Base-by-base conservation (phyloP, 805 yeast species). In the Candida taoyuanica region DNA sequence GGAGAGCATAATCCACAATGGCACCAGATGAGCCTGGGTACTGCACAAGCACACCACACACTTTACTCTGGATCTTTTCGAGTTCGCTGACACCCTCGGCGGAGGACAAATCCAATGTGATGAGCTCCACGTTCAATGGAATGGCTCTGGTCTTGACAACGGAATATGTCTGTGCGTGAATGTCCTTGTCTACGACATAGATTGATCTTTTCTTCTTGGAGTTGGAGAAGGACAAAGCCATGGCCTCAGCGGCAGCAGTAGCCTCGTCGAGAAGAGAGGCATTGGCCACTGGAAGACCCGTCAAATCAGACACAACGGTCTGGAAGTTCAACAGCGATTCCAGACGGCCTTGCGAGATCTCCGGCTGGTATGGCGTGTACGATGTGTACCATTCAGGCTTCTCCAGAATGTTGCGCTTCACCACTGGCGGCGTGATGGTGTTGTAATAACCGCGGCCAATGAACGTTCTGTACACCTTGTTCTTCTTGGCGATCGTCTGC, bases 331-430 rank as follows among this genome's bases (percentile, higher is more conserved):
- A 68, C 46, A 93, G 68, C 17, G 93, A 78, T 65, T 91, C 96
- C 52, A 93, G 72, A 53, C 98, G 78, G 38, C 98, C 98, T 64
- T 93, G 98, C 1, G 96, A 84, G 42, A 93, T 89, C 62, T 93
- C 98, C 1, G 98, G 96, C 67, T 93, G 98, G 62, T 93, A 93
- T 25, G 98, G 98, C 17, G 98, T 93, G 61, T 93, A 93, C 1
- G 97, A 87, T 16, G 98, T 93, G 70, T 93, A 93, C 98, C 98
- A 93, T 58, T 88, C 96, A 5, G 98, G 98, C 44, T 82, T 78
- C 63, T 93, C 98, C 40, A 93, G 67, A 42, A 93, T 63, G 55
- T 93, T 93, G 59, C 98, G 78, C 67, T 86, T 94, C 50, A 93
- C 85, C 25, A 91, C 96, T 2, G 95, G 83, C 0, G 98, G 98